phyloP scores from a whole-genome alignment of 164 flowering plant species.

The Platanus orientalis region DNA sequence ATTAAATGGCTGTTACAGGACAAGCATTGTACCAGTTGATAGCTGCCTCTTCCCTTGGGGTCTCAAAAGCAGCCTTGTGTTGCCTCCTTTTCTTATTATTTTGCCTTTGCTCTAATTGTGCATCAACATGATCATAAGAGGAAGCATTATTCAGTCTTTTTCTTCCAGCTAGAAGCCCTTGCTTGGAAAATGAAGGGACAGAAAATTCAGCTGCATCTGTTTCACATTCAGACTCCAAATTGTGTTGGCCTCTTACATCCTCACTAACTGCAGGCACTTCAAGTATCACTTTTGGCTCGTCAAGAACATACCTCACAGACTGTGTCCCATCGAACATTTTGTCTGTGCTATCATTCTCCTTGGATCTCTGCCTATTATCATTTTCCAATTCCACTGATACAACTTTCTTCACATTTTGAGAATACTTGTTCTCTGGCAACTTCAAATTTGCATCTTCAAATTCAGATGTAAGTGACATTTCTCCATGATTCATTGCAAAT shows the following conservation, averaged over 20 bases:
- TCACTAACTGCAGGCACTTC: constrained; percentile 31
- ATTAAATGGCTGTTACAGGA: neutral
- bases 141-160: constrained; percentile 32
- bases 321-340: constrained; percentile 7
- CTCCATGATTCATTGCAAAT: constrained; percentile 11
- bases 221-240: constrained; percentile 17
- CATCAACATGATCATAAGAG: constrained; percentile 19
- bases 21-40: constrained; percentile 27
- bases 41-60: constrained; percentile 14
- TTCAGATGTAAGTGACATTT: constrained; percentile 11
- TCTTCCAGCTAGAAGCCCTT: constrained; percentile 28
- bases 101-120: constrained; percentile 20
- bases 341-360: constrained; percentile 3
- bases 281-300: constrained; percentile 39
- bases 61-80: constrained; percentile 15
- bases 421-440: constrained; percentile 7
- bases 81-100: constrained; percentile 52
- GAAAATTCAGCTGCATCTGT: constrained; percentile 14
- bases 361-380: constrained; percentile 8
- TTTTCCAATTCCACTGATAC: neutral
- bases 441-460: constrained; percentile 19
- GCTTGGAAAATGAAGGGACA: constrained; percentile 16
- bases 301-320: constrained; percentile 16
- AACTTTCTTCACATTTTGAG: constrained; percentile 7
- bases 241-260: constrained; percentile 13